Evolutionary conservation across 2,329 filamentous ascomycete species (phyloP).

Genomic region (Zalaria sp.): DNA sequence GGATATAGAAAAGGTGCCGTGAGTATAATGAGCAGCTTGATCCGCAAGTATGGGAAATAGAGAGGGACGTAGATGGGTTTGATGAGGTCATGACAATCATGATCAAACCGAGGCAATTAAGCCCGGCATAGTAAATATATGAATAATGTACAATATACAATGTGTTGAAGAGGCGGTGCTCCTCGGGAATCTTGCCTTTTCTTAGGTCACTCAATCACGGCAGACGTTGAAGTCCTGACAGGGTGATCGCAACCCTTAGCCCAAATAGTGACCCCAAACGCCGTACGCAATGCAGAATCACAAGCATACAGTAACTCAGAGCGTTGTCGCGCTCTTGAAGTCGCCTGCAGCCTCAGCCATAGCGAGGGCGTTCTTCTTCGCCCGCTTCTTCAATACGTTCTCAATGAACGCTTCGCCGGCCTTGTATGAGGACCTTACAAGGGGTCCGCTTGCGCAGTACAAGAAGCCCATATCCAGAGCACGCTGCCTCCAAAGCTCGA

Average conservation of each 20-base stretch:
- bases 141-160: not conserved
- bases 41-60: constrained; percentile 51
- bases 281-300: not conserved
- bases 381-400: constrained; percentile 83
- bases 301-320: not conserved
- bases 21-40: constrained; percentile 61
- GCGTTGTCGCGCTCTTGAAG: constrained; percentile 6
- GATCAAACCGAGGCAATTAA: not conserved
- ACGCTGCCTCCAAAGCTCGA: constrained; percentile 80
- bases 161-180: not conserved
- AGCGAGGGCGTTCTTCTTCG: constrained; percentile 19
- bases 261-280: not conserved
- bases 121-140: constrained; percentile 3
- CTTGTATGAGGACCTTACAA: constrained; percentile 94
- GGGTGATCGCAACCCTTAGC: not conserved
- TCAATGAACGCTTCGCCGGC: constrained; percentile 97
- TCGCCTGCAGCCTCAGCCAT: constrained; percentile 15
- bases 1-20: constrained; percentile 65
- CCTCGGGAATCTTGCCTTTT: not conserved
- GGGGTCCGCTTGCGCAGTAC: constrained; percentile 85
- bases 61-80: not conserved
- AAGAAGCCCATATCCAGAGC: constrained; percentile 92
- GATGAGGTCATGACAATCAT: not conserved
- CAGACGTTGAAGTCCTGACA: not conserved
- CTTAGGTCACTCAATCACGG: too few species aligned